Evolutionary conservation across 306 rosid genomes (phyloP), one percentile per base, ranked within the genome.

Genomic region (Glycine tomentella): DNA sequence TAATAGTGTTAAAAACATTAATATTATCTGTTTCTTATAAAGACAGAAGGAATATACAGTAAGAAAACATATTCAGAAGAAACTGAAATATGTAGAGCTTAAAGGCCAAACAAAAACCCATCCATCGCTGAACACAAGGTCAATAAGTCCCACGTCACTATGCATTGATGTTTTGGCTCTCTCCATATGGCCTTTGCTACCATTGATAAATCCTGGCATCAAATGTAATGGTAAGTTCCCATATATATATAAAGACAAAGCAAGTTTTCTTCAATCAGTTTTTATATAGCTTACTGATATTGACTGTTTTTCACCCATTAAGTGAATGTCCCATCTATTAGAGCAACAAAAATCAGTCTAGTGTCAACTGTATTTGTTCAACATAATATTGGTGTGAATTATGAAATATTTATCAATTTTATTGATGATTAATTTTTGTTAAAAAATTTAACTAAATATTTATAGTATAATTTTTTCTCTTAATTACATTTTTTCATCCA

Each of bases 71-170:
- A 38, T 38, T 38, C 44, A 4, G 44, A 4, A 38, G 44, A 38
- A 38, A 38, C 7, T 38, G 44, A 38, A 4, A 38, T 38, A 38
- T 38, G 6, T 38, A 5, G 7, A 38, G 44, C 44, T 5, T 38
- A 38, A 38, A 4, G 44, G 59, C 12, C 12, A 49, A 6, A 25
- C 40, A 70, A 48, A 48, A n/a, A 71, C 33, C 1, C 62, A 50
- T 50, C 62, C 76, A 71, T 71, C 2, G 15, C 14, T 70, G 75
- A 25, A 50, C 33, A 50, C 61, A 71, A 71, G 11, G 14, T 72
- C 6, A 25, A 25, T 25, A 38, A 33, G 77, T n/a, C 33, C 64
- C 63, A 52, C 34, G 40, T 71, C 25, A 50, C 31, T 13, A 48
- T 48, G 4, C 17, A 62, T 12, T 34, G 69, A 50, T 50, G 46